These are phyloP conservation scores for Fusarium metavorans DNA, from an alignment of 2,329 filamentous ascomycete species.

Conservation along the genomic window DNA sequence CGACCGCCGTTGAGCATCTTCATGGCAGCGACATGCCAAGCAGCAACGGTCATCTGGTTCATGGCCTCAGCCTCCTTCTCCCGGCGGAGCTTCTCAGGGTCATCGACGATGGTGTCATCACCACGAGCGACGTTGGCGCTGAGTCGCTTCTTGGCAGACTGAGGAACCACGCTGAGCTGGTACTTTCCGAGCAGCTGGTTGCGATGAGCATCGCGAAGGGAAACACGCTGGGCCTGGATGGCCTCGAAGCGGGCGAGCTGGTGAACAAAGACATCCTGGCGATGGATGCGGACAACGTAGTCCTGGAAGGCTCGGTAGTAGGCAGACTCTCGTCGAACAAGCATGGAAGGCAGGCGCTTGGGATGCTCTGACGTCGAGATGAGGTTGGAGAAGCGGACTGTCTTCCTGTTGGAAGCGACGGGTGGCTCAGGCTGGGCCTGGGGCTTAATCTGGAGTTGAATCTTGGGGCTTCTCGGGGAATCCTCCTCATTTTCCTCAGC, in stretches of 20 bases:
- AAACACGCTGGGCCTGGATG: conserved; percentile 84
- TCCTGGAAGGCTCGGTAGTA: conserved; percentile 91
- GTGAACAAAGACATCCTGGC: conserved; percentile 84
- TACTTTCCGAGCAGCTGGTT: conserved; percentile 89
- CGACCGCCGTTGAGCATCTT: conserved; percentile 74
- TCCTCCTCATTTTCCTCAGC: conserved; percentile 50
- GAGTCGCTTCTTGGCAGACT: conserved; percentile 77
- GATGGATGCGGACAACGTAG: conserved; percentile 73
- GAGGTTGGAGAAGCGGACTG: conserved; percentile 77
- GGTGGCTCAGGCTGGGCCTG: conserved; percentile 34
- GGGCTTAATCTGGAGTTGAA: conserved; percentile 42
- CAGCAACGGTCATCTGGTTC: conserved; percentile 73
- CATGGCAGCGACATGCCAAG: conserved; percentile 71
- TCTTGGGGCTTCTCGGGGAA: conserved; percentile 39
- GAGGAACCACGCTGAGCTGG: conserved; percentile 77
- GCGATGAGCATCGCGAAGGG: conserved; percentile 77
- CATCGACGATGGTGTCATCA: conserved; percentile 72
- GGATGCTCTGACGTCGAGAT: conserved; percentile 60
- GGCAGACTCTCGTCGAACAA: conserved; percentile 74
- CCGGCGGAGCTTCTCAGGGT: conserved; percentile 71
- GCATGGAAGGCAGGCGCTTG: conserved; percentile 64
- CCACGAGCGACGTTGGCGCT: conserved; percentile 80
- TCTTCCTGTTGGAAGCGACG: conserved; percentile 70
- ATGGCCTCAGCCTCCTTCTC: conserved; percentile 87
- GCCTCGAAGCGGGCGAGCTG: conserved; percentile 88